These are phyloP conservation scores for Erodium maritimum DNA, from an alignment of 345 rosid species.

Conservation along the genomic window DNA sequence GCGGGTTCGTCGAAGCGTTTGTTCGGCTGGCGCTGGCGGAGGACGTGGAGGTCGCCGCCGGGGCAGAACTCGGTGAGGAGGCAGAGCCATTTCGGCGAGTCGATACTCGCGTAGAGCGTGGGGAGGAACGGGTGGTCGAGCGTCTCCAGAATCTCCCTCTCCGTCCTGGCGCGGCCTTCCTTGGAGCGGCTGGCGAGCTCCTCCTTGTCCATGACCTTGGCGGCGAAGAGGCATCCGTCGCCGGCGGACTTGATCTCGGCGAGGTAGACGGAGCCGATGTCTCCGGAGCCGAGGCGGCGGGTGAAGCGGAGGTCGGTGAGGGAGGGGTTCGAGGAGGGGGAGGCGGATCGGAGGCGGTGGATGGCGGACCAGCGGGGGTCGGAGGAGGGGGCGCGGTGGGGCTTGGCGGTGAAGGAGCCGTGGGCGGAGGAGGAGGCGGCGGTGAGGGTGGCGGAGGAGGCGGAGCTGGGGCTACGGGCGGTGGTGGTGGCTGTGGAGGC, in stretches of 20 bases:
- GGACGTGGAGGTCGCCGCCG: slow-evolving; percentile 98
- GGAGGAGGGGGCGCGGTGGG: slow-evolving; percentile 9
- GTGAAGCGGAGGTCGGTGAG: slow-evolving; percentile 70
- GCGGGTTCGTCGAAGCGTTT: slow-evolving; percentile 79
- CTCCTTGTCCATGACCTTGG: slow-evolving; percentile 87
- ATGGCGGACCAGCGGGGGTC: slow-evolving; percentile 2
- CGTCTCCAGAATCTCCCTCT: slow-evolving; percentile 66
- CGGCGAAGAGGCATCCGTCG: slow-evolving; percentile 29
- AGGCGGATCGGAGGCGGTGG: slow-evolving; percentile 21
- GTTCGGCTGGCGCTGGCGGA: slow-evolving; percentile 68
- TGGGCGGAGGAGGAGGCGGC: slow-evolving; percentile 55
- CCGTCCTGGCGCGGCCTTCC: slow-evolving; percentile 77
- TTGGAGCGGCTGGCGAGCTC: slow-evolving; percentile 71
- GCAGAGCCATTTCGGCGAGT: slow-evolving; percentile 74
- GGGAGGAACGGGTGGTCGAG: slow-evolving; percentile 90
- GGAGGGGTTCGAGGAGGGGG: slow-evolving; percentile 20
- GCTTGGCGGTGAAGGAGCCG: slow-evolving; percentile 48
- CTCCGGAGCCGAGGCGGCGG: slow-evolving; percentile 82
- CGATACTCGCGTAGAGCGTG: slow-evolving; percentile 57
- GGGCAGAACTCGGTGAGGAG: slow-evolving; percentile 84
- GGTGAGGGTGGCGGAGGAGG: slow-evolving; percentile 62
- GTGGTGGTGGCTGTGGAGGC: slow-evolving; percentile 39
- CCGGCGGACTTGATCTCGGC: slow-evolving; percentile 41
- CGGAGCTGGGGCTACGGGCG: slow-evolving; percentile 59
- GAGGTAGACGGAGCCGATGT: slow-evolving; percentile 82